Base-by-base conservation (phyloP, 2,329 filamentous ascomycete genomes). In the Diplocarpon rosae region DNA sequence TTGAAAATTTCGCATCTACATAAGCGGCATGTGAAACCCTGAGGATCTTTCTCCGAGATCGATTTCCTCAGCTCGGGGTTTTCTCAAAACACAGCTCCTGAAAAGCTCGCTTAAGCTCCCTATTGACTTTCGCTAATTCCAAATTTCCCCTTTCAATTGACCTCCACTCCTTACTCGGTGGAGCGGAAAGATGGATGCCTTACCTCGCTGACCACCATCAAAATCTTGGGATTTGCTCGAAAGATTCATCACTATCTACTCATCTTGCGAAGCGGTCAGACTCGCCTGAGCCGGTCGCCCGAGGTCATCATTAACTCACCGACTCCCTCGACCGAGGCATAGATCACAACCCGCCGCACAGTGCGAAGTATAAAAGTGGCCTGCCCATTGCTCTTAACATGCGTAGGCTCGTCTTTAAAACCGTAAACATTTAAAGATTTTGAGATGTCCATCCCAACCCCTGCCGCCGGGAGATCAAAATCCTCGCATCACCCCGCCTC, bases 241-340 rank as follows among this genome's bases (percentile, higher is more conserved):
- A 24, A 24, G 20, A 24, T 32, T 9, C 30, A 32, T 10, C 30
- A 12, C 30, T 24, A 7, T 12, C 30, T 9, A 5, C n/a, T 4
- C 30, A 14, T 16, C 39, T 17, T 33, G 14, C n/a, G 5, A 31
- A 31, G 13, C 37, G 14, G 24, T 39, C 27, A 39, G 27, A 39
- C 36, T 16, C 16, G 16, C 16, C n/a, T 4, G 17, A 37, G 20
- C 42, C 42, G 42, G 16, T 39, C 24, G 42, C 33, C 42, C 42
- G 42, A 45, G 42, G 42, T 32, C 20, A 24, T n/a, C n/a, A n/a
- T n/a, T n/a, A n/a, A n/a, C n/a, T n/a, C n/a, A n/a, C n/a, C n/a
- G n/a, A n/a, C n/a, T n/a, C n/a, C n/a, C n/a, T n/a, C n/a, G n/a
- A n/a, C n/a, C n/a, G n/a, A n/a, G n/a, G n/a, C n/a, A n/a, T n/a